Evolutionary conservation across 805 yeast genomes (phyloP).

Genomic region (Pichia californica): DNA sequence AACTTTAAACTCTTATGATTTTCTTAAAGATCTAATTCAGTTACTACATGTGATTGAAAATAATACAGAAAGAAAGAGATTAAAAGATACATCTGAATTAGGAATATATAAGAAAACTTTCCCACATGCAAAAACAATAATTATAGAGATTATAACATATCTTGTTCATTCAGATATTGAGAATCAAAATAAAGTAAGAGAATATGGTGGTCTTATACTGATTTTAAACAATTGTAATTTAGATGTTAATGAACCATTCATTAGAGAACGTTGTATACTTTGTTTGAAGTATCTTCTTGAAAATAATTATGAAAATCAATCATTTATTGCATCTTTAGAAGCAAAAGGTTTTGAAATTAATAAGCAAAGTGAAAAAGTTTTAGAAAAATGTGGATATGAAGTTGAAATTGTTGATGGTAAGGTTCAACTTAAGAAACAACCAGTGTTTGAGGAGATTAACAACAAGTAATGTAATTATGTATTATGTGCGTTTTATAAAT

Average conservation of each 20-base stretch:
- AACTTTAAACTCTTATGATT: conserved; percentile 35
- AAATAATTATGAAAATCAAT: conserved; percentile 64
- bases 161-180: conserved; percentile 44
- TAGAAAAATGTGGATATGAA: conserved; percentile 68
- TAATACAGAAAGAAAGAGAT: conserved; percentile 31
- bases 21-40: conserved; percentile 30
- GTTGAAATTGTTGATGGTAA: conserved; percentile 69
- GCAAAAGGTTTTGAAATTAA: conserved; percentile 62
- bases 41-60: conserved; percentile 37
- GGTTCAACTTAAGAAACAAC: conserved; percentile 39
- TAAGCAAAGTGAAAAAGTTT: conserved; percentile 38
- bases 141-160: conserved; percentile 60
- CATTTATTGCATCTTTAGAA: conserved; percentile 68
- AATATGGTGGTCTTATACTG: conserved; percentile 60
- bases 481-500: neutral
- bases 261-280: conserved; percentile 76
- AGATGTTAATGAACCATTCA: conserved; percentile 83
- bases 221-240: conserved; percentile 76
- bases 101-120: conserved; percentile 31
- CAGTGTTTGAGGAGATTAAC: neutral
- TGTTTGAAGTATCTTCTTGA: conserved; percentile 66
- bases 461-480: neutral
- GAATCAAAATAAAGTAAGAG: conserved; percentile 64
- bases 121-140: conserved; percentile 60
- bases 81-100: conserved; percentile 22